These are phyloP conservation scores for Gossypioides kirkii DNA, from an alignment of 345 rosid genomes.

Conservation along the genomic window DNA sequence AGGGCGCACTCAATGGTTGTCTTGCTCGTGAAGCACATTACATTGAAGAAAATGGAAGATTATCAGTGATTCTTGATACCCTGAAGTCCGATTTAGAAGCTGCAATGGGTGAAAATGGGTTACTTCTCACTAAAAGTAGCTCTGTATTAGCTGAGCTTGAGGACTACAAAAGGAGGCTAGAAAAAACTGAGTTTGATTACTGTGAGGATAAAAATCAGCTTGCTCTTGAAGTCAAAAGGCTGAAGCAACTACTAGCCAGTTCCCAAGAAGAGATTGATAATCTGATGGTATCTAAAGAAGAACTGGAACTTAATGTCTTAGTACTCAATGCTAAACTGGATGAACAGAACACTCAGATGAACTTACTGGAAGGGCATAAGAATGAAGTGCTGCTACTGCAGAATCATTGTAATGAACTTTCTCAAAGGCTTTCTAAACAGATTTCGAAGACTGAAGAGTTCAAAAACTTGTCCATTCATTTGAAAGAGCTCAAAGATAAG, in stretches of 20 bases:
- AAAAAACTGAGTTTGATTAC: conserved; percentile 27
- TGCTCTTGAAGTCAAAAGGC: conserved; percentile 44
- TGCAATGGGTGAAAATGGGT: conserved; percentile 34
- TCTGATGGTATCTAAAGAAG: conserved; percentile 51
- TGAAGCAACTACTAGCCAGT: conserved; percentile 39
- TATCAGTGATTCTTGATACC: conserved; percentile 36
- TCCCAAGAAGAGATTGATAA: conserved; percentile 53
- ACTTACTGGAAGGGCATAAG: conserved; percentile 24
- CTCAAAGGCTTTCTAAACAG: conserved; percentile 72
- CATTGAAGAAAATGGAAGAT: conserved; percentile 52
- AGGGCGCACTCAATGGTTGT: conserved; percentile 44
- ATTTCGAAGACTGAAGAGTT: conserved; percentile 79
- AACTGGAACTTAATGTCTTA: conserved; percentile 45
- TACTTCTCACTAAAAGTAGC: conserved; percentile 33
- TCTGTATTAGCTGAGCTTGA: conserved; percentile 38
- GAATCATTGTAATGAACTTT: conserved; percentile 53
- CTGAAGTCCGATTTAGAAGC: conserved; percentile 51
- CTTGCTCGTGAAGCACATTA: conserved; percentile 43
- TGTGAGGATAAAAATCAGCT: conserved; percentile 32
- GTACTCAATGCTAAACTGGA: conserved; percentile 52
- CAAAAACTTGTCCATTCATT: conserved; percentile 65
- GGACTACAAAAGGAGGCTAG: conserved; percentile 30
- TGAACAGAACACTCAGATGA: conserved; percentile 42
- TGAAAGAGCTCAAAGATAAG: conserved; percentile 84
- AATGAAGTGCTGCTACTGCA: conserved; percentile 42